These are phyloP conservation scores for Penicillium sp. DNA, from an alignment of 2,329 filamentous ascomycete species.

Conservation along the genomic window DNA sequence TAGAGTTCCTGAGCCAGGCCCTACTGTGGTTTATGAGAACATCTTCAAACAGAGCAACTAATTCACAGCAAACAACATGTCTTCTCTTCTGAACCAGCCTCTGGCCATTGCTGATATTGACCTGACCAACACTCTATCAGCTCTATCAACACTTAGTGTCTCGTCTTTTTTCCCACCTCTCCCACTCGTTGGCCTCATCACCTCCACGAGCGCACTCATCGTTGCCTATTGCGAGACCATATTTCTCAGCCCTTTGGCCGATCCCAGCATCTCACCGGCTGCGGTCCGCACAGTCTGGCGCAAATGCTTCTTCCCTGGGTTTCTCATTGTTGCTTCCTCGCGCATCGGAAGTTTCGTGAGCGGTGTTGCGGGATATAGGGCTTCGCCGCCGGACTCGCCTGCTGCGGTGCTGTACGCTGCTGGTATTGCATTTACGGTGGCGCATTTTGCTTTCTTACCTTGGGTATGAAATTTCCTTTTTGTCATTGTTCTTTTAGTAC, in stretches of 20 bases:
- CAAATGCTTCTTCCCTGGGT: neutral
- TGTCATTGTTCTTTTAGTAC: neutral
- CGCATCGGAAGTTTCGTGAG: constrained; percentile 3
- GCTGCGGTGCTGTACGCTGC: neutral
- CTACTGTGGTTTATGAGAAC: too few species aligned
- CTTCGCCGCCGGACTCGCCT: neutral
- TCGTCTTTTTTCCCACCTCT: constrained; percentile 4
- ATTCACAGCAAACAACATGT: constrained; percentile 1
- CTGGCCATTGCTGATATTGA: neutral
- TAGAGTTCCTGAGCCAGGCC: too few species aligned
- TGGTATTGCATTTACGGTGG: constrained; percentile 1
- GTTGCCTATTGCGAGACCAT: constrained; percentile 4
- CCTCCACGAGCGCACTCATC: constrained; percentile 6
- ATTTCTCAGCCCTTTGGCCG: constrained; percentile 2
- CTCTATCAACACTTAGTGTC: constrained; percentile 3
- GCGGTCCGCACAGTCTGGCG: constrained; percentile 1
- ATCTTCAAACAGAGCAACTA: neutral
- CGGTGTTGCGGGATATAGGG: constrained; percentile 5
- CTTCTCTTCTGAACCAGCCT: neutral
- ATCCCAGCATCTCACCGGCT: neutral
- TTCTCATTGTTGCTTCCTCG: neutral
- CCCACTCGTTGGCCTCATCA: constrained; percentile 5
- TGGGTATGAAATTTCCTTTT: neutral
- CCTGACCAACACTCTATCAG: neutral
- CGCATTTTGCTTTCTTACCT: constrained; percentile 8